Evolutionary conservation across 768 basidiomycete genomes (phyloP), one percentile per base, ranked within the genome.

Genomic region (Leccinum variicolor): DNA sequence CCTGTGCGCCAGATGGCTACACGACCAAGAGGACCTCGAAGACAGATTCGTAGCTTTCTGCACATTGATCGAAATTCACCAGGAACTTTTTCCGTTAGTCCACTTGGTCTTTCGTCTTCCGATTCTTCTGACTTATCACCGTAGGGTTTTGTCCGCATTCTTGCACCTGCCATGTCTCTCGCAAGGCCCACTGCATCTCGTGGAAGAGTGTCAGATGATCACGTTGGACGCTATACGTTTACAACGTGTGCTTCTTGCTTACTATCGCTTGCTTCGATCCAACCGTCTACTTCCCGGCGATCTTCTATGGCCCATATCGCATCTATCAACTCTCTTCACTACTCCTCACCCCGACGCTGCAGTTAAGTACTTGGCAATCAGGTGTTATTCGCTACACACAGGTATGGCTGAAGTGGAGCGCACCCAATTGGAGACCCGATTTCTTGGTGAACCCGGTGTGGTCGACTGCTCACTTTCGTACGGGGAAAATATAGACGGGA

Each of bases 401-500:
- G 83, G 87, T 6, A 89, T 94, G 85, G 82, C 84, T 17, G 92
- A 96, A 70, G 81, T 76, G 0, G 87, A 90, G 60, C 83, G 90
- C 29, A 81, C 82, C 33, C 81, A 81, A 52, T 66, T 90, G 56
- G 92, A 93, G 70, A 74, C 71, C 21, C 69, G 80, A 39, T 70
- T 84, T 4, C 71, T 95, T 1, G 90, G 91, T 17, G 79, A 84
- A 49, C 68, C 77, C 4, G 81, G 79, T 49, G 77, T 75, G 10
- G 77, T 79, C 1, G 89, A 94, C 52, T 91, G 86, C 58, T 76
- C 73, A 14, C 70, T 92, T n/a, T 74, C 78, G 8, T 86, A 80
- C 64, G 86, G 82, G 0, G 63, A 73, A 29, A 75, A 80, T 53
- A 51, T 77, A 3, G 78, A 84, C 51, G 85, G 82, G 25, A 75